Base-by-base conservation (phyloP, 176 grass and related monocot species). In the Pontederia crassipes region DNA sequence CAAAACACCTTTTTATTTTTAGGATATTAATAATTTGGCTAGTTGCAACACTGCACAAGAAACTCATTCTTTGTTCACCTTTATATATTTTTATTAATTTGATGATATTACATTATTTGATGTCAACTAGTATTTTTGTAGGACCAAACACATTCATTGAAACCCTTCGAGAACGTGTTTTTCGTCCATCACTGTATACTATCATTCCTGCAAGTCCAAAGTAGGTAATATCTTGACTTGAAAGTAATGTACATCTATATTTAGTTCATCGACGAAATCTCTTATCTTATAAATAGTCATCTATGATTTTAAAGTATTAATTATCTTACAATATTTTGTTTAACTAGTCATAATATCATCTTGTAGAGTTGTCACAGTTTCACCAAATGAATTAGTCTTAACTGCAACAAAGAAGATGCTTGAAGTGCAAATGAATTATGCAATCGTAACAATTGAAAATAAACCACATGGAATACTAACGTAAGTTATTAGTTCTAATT, bases 381-480 rank as follows among this genome's bases (percentile, higher is more conserved):
- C 81, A 28, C 64, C 77, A 11, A 62, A 28, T 11, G 89, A 85
- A 46, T 89, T 79, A 27, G 89, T 89, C 28, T 81, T 95, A 20
- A 40, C 57, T 28, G 79, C 81, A 0, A 78, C 81, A 11, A 82
- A 85, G 81, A 95, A 67, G 74, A 85, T 95, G 89, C 46, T 95
- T 4, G 85, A 89, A 24, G 67, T 17, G 9, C 82, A 85, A 52
- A 74, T 77, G 40, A 85, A 71, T 66, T 95, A 85, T 14, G 82
- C 63, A 57, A 75, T 95, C 9, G 79, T 89, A 1, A 75, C 76
- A 3, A 55, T 68, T 11, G 82, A 70, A 29, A 89, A 57, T 64
- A 89, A 89, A 66, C 65, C 79, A 58, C 72, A 72, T 7, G 89
- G 89, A 40, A 95, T 95, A 73, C 66, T 95, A n/a, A 95, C 85